These are phyloP conservation scores for Backusella westeae DNA, from an alignment of 192 early-diverging fungal genomes.

Conservation along the genomic window DNA sequence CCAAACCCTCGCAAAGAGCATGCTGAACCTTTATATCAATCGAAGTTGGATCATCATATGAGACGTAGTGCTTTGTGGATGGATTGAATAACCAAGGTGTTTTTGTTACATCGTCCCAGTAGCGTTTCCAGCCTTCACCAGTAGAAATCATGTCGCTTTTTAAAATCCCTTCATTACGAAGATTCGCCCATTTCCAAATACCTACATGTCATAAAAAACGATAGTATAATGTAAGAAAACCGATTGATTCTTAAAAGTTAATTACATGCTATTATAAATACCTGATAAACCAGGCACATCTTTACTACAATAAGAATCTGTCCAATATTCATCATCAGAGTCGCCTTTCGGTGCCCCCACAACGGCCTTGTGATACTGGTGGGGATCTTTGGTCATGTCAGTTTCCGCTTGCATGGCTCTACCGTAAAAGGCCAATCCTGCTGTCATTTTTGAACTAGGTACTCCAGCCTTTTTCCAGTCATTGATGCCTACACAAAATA, in stretches of 20 bases:
- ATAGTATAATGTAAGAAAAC: neutral
- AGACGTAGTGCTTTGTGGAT: slow-evolving; percentile 61
- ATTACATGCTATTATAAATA: slow-evolving; percentile 13
- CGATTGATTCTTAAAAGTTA: slow-evolving; percentile 20
- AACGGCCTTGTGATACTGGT: slow-evolving; percentile 39
- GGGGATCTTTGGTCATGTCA: slow-evolving; percentile 29
- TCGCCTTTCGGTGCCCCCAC: slow-evolving; percentile 55
- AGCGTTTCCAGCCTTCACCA: slow-evolving; percentile 52
- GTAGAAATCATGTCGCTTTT: slow-evolving; percentile 31
- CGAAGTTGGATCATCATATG: slow-evolving; percentile 77
- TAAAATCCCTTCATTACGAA: slow-evolving; percentile 56
- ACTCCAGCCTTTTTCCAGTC: slow-evolving; percentile 59
- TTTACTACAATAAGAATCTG: slow-evolving; percentile 37
- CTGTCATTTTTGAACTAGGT: slow-evolving; percentile 54
- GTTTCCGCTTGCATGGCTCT: slow-evolving; percentile 45
- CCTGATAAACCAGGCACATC: slow-evolving; percentile 43
- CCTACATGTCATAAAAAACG: slow-evolving; percentile 14
- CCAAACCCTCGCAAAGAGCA: slow-evolving; percentile 47
- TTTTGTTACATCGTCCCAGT: slow-evolving; percentile 52
- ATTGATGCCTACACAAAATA: slow-evolving; percentile 35
- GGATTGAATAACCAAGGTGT: slow-evolving; percentile 60
- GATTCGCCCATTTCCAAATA: slow-evolving; percentile 61
- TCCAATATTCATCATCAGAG: slow-evolving; percentile 53
- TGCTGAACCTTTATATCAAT: slow-evolving; percentile 59
- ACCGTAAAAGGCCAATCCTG: slow-evolving; percentile 65